Evolutionary conservation across 805 yeast species (phyloP).

Genomic region (Suhomyces xylopsoci): DNA sequence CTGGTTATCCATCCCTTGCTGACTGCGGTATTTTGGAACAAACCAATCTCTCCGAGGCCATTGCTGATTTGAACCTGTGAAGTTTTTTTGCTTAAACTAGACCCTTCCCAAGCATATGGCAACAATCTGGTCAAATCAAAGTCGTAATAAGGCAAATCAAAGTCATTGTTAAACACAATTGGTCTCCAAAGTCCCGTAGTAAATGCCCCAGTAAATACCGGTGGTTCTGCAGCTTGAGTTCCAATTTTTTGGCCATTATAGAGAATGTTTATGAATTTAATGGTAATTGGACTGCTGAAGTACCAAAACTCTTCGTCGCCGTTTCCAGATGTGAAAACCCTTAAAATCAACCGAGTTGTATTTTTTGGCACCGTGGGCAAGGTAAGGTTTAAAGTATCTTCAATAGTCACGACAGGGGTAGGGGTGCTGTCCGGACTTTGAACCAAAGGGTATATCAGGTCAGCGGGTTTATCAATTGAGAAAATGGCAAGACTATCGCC

Average conservation of each 20-base stretch:
- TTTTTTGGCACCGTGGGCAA: slow-evolving; percentile 47
- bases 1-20: no score
- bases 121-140: no score
- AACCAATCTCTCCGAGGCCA: no score
- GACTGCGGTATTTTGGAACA: no score
- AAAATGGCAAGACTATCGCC: slow-evolving; percentile 16
- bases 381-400: slow-evolving; percentile 57
- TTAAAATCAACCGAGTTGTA: slow-evolving; percentile 57
- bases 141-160: slow-evolving; percentile 68
- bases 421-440: no score
- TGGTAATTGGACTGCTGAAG: slow-evolving; percentile 57
- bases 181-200: slow-evolving; percentile 82
- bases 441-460: slow-evolving; percentile 38
- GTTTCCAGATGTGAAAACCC: slow-evolving; percentile 69
- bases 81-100: no score
- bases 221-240: slow-evolving; percentile 65
- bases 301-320: slow-evolving; percentile 86
- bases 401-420: slow-evolving; percentile 3
- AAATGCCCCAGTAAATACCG: slow-evolving; percentile 78
- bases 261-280: slow-evolving; percentile 61
- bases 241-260: slow-evolving; percentile 59
- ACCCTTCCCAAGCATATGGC: no score
- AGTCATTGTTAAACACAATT: slow-evolving; percentile 68
- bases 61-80: no score
- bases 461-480: slow-evolving; percentile 34